Evolutionary conservation across 768 basidiomycete genomes (phyloP).

Genomic region (Dictyophora rubrovolvata): DNA sequence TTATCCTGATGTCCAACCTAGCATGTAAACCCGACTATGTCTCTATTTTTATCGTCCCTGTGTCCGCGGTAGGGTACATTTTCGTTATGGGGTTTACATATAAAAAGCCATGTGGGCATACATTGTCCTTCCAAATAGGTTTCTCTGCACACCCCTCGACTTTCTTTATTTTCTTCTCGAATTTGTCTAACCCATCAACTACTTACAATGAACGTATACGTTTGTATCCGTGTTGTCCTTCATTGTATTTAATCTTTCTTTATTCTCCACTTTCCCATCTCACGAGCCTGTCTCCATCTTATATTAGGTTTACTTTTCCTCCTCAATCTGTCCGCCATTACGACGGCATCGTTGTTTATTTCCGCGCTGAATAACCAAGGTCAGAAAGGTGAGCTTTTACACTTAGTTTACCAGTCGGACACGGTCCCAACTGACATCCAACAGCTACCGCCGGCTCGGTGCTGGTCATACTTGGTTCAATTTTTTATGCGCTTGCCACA

Average conservation of each 20-base stretch:
- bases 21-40: too few relatives aligned
- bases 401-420: too few relatives aligned
- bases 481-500: conserved; percentile 1
- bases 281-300: too few relatives aligned
- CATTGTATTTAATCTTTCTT: conserved; percentile 34
- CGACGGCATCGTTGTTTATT: conserved; percentile 52
- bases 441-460: conserved; percentile 38
- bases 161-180: too few relatives aligned
- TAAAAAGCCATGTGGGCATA: too few relatives aligned
- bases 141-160: too few relatives aligned
- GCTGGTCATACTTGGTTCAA: conserved; percentile 35
- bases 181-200: too few relatives aligned
- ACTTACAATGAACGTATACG: conserved; percentile 34
- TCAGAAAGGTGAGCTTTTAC: conserved; percentile 7
- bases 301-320: conserved; percentile 36
- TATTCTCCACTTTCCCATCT: not conserved
- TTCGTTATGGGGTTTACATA: too few relatives aligned
- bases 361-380: conserved; percentile 26
- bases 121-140: too few relatives aligned
- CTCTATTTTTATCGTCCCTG: too few relatives aligned
- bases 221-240: conserved; percentile 45
- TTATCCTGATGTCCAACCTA: too few relatives aligned
- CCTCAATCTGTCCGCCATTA: conserved; percentile 40
- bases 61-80: too few relatives aligned
- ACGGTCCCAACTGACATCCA: not conserved